Base-by-base conservation (phyloP, 2,329 filamentous ascomycete species). In the Aureobasidium sp. region DNA sequence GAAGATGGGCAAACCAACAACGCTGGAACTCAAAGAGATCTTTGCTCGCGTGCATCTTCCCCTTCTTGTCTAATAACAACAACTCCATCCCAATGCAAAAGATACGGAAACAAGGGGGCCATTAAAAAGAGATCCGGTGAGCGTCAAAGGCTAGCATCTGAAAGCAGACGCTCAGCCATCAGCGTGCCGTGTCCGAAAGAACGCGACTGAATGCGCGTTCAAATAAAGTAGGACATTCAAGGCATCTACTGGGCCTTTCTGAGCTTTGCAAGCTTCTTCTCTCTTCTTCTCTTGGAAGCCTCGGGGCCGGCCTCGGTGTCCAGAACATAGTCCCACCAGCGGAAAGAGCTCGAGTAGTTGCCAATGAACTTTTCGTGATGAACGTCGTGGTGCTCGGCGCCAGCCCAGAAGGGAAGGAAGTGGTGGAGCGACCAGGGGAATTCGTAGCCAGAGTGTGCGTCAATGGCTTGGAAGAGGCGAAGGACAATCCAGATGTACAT, bases 351-450 rank as follows among this genome's bases (percentile, higher is more conserved):
- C 57, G 93, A 82, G 75, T 97, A 99, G 82, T 99, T 99, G 70
- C 94, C 94, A 66, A 99, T 91, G 79, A 99, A 99, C 74, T 91
- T 91, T 81, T 99, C 94, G 79, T 99, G 94, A 79, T 99, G 94
- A 48, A 91, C 81, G 72, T 99, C 94, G 79, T 99, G 94, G 79
- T 97, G 93, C 70, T 96, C 87, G 61, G 94, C 94, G 65, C 94
- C 94, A 61, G 93, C 93, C 94, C 94, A 99, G 84, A 99, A 92
- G 39, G 94, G 94, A 57, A 99, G 80, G 82, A 97, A 89, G 77
- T 97, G 90, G 77, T 92, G 91, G 78, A 99, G 79, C 72, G 88
- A 93, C 91, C 92, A 99, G 65, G 94, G 94, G 79, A 99, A 97
- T 74, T 99, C 94, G 77, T 97, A 99, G 66, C 94, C 94, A 71